A percentile compares a stretch with the other conserved stretches of the same genome.
phyloP scores from a whole-genome alignment of 805 yeast genomes.

The Brettanomyces bruxellensis region DNA sequence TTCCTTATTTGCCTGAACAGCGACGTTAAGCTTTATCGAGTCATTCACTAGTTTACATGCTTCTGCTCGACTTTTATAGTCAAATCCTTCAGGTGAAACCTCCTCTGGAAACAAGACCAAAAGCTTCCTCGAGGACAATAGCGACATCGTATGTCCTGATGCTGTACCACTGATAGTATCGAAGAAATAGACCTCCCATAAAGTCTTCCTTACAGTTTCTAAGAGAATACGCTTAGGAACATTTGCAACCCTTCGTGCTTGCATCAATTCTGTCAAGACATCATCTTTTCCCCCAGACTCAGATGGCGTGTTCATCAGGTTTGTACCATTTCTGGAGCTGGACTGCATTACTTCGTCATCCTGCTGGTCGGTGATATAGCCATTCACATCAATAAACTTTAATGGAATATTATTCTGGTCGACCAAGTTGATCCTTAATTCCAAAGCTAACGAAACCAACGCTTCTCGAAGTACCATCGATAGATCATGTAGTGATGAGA shows the following conservation, averaged over 20 bases:
- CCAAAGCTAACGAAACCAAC: conserved; percentile 29
- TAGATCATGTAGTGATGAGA: conserved; percentile 41
- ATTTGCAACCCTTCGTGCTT: conserved; percentile 11
- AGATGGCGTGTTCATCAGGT: conserved; percentile 11
- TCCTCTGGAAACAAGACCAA: conserved; percentile 31
- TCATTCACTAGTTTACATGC: conserved; percentile 41
- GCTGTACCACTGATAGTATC: conserved; percentile 48
- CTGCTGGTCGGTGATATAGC: conserved; percentile 16
- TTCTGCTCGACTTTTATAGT: conserved; percentile 37
- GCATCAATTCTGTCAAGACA: conserved; percentile 7
- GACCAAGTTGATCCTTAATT: conserved; percentile 29
- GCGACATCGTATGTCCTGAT: conserved; percentile 36
- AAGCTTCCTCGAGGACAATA: conserved; percentile 27
- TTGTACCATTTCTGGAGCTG: background rate
- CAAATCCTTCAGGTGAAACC: conserved; percentile 30
- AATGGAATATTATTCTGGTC: conserved; percentile 25
- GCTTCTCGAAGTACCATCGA: conserved; percentile 34
- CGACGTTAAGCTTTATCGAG: conserved; percentile 37
- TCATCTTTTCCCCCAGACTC: conserved; percentile 14
- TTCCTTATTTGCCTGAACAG: conserved; percentile 32
- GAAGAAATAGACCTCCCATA: conserved; percentile 45
- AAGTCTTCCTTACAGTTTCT: conserved; percentile 34
- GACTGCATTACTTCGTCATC: background rate
- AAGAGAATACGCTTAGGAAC: conserved; percentile 16
- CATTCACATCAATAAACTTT: conserved; percentile 26